phyloP scores from a whole-genome alignment of 2,329 filamentous ascomycete genomes.

The Aspergillus uvarum region DNA sequence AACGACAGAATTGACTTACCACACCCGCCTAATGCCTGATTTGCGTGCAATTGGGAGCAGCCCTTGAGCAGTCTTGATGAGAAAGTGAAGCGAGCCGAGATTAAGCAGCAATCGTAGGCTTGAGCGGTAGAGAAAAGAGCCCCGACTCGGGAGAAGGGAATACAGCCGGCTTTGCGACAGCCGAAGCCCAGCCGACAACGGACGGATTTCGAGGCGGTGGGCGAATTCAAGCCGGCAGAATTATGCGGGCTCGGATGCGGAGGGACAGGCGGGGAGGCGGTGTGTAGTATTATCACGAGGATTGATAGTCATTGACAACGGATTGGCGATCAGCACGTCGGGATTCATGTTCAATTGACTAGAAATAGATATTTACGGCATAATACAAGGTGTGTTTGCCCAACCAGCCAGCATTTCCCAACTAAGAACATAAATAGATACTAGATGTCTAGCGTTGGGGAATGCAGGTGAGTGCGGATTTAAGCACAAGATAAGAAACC shows the following conservation, averaged over 20 bases:
- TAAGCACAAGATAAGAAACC: background rate
- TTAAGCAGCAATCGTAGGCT: background rate
- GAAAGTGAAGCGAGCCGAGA: background rate
- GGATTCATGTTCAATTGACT: background rate
- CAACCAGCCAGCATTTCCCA: background rate
- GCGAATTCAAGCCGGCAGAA: background rate
- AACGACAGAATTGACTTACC: background rate
- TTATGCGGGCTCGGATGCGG: background rate
- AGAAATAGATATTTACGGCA: constrained; percentile 2
- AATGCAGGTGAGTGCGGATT: background rate
- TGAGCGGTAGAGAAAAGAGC: background rate
- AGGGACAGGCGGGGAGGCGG: background rate
- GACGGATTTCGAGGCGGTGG: background rate
- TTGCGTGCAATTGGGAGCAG: background rate
- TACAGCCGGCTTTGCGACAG: constrained; percentile 1
- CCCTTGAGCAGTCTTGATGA: background rate
- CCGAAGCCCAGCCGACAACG: background rate
- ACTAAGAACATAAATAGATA: background rate
- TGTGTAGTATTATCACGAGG: background rate
- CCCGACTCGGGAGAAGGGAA: background rate
- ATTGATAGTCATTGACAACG: background rate
- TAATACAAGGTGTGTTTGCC: background rate
- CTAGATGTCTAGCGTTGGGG: background rate
- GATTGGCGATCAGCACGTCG: background rate
- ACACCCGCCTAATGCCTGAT: background rate